A percentile compares a stretch with the other conserved stretches of the same genome.
These are phyloP conservation scores for Skeletonema potamos DNA, from an alignment of 108 stramenopile species.

Conservation along the genomic window DNA sequence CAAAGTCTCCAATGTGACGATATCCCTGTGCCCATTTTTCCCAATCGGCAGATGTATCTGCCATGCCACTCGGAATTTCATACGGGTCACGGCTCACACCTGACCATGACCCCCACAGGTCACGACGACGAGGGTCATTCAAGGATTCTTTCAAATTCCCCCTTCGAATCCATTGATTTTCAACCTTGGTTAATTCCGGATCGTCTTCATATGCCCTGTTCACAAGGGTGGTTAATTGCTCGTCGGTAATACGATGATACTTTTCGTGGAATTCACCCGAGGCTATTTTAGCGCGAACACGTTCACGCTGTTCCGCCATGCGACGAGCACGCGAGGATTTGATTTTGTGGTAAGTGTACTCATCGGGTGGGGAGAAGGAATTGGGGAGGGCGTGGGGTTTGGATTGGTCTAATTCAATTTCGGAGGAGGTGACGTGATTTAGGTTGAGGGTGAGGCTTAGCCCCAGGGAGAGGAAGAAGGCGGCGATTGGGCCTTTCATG, in stretches of 20 bases:
- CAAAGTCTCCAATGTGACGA: slow-evolving; percentile 78
- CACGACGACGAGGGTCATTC: background rate
- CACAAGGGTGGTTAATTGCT: background rate
- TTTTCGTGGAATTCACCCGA: background rate
- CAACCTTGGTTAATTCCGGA: background rate
- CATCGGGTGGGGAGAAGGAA: too few species aligned
- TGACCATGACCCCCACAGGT: background rate
- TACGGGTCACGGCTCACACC: background rate
- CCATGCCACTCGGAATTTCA: background rate
- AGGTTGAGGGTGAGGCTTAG: too few species aligned
- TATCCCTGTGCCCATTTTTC: slow-evolving; percentile 82
- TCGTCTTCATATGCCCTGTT: background rate
- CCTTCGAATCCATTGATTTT: slow-evolving; percentile 5
- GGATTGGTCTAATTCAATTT: too few species aligned
- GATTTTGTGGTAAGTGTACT: too few species aligned
- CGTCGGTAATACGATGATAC: background rate
- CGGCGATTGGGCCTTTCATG: too few species aligned
- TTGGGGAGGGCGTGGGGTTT: too few species aligned
- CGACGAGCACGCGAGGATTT: slow-evolving; percentile 3
- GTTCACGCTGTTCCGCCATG: slow-evolving; percentile 20
- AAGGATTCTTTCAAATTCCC: background rate
- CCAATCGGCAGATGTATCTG: slow-evolving; percentile 25
- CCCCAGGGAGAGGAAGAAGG: too few species aligned
- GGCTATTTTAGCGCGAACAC: background rate
- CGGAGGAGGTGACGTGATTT: too few species aligned